These are phyloP conservation scores for Thielaviopsis euricoi DNA, from an alignment of 2,329 filamentous ascomycete genomes.

Conservation along the genomic window DNA sequence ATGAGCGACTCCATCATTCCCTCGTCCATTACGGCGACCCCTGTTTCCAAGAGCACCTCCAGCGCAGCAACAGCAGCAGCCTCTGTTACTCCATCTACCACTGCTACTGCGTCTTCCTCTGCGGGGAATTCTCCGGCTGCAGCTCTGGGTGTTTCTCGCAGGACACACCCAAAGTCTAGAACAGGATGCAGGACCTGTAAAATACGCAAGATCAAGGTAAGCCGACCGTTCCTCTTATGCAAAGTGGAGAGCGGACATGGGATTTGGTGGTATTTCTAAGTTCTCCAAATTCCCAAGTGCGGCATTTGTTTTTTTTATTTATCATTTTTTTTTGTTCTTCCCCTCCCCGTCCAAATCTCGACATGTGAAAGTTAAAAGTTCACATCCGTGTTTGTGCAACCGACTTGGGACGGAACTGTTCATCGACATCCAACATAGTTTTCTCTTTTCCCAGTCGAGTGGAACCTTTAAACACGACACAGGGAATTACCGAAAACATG, in stretches of 20 bases:
- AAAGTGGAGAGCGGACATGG: neutral
- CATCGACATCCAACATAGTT: neutral
- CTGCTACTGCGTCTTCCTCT: neutral
- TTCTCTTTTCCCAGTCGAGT: neutral
- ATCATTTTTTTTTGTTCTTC: too few species aligned
- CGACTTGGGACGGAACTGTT: neutral
- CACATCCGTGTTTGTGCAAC: neutral
- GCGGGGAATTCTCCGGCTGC: neutral
- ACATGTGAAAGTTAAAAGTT: too few species aligned
- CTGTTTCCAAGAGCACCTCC: neutral
- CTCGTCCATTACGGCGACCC: neutral
- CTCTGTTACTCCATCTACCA: neutral
- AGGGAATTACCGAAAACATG: neutral
- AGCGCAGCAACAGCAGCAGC: neutral
- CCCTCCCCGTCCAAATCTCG: too few species aligned
- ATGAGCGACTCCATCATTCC: neutral
- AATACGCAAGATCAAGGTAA: slow-evolving; percentile 14
- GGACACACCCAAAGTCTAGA: slow-evolving; percentile 9
- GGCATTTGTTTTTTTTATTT: too few species aligned
- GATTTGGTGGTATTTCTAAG: neutral
- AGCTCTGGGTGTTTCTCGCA: slow-evolving; percentile 2
- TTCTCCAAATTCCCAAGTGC: neutral
- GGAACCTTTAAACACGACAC: neutral
- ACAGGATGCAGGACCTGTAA: slow-evolving; percentile 14
- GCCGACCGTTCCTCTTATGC: neutral